These are phyloP conservation scores for Aureobasidium sp. DNA, from an alignment of 2,329 filamentous ascomycete genomes.

Conservation along the genomic window DNA sequence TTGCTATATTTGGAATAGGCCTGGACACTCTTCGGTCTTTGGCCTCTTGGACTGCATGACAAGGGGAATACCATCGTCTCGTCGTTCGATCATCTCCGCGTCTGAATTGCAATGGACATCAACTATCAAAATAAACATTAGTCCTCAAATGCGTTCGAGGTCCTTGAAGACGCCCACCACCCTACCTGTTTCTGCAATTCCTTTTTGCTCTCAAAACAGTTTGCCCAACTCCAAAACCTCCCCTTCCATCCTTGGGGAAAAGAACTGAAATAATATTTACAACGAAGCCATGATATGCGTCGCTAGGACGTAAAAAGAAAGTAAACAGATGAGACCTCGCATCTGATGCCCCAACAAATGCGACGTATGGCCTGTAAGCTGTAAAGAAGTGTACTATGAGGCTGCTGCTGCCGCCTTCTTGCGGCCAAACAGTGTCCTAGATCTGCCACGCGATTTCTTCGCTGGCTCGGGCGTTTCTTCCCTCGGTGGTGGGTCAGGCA, in stretches of 20 bases:
- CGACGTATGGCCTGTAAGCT: neutral
- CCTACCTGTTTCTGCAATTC: neutral
- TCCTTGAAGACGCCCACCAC: neutral
- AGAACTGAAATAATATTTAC: neutral
- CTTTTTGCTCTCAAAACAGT: neutral
- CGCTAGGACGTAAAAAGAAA: neutral
- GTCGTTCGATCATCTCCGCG: neutral
- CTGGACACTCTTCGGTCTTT: too few species aligned
- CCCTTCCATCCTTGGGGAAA: neutral
- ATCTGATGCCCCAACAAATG: neutral
- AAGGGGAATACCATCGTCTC: too few species aligned
- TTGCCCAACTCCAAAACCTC: neutral
- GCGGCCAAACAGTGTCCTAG: conserved; percentile 18
- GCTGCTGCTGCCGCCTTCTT: conserved; percentile 16
- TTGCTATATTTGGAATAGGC: neutral
- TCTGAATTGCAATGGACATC: neutral
- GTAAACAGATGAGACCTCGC: neutral
- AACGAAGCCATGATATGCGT: neutral
- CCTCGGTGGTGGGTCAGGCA: conserved; percentile 45
- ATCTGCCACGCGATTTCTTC: conserved; percentile 7
- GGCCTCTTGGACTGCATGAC: too few species aligned
- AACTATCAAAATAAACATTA: conserved; percentile 8
- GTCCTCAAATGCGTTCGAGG: neutral
- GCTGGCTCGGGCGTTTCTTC: conserved; percentile 4
- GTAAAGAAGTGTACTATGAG: neutral